Evolutionary conservation across 2,329 filamentous ascomycete genomes (phyloP).

Genomic region (Ploettnerulaceae sp.): DNA sequence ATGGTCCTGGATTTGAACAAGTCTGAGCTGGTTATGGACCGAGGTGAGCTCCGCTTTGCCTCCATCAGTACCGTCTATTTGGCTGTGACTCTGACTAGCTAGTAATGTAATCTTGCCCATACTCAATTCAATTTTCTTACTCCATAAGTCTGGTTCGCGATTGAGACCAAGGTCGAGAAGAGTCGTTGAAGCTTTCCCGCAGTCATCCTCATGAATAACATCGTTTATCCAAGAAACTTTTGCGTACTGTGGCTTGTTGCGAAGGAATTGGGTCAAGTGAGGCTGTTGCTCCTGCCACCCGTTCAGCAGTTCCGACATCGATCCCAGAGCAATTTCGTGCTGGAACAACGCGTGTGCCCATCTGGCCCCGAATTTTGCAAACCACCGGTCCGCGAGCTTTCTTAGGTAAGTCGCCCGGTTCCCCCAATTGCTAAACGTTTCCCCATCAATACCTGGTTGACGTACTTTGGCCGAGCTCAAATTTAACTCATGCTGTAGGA

Average conservation of each 20-base stretch:
- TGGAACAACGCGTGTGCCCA: conserved; percentile 73
- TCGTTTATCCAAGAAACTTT: conserved; percentile 96
- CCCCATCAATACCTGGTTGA: conserved; percentile 5
- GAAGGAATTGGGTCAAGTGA: conserved; percentile 76
- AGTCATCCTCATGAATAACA: conserved; percentile 69
- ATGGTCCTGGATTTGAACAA: conserved; percentile 71
- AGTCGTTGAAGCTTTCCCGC: conserved; percentile 64
- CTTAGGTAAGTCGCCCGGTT: conserved; percentile 13
- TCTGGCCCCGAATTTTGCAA: conserved; percentile 43
- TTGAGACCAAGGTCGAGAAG: conserved; percentile 65
- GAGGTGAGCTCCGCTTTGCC: conserved; percentile 36
- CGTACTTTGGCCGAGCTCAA: conserved; percentile 6
- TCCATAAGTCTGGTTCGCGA: conserved; percentile 79
- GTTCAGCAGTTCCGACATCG: conserved; percentile 64
- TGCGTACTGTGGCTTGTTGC: conserved; percentile 63
- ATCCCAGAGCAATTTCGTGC: conserved; percentile 63
- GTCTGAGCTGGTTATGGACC: conserved; percentile 28
- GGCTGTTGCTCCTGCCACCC: conserved; percentile 62
- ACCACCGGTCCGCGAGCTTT: conserved; percentile 39
- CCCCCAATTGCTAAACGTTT: conserved; percentile 9
- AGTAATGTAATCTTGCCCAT: conserved; percentile 77
- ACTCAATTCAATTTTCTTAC: conserved; percentile 87
- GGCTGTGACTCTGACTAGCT: conserved; percentile 48
- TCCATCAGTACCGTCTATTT: conserved; percentile 34
- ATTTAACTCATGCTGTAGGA: conserved; percentile 31